A percentile compares a stretch with the other conserved stretches of the same genome.
These are phyloP conservation scores for Gymnopus androsaceus DNA, from an alignment of 1,284 basidiomycete genomes.

Conservation along the genomic window DNA sequence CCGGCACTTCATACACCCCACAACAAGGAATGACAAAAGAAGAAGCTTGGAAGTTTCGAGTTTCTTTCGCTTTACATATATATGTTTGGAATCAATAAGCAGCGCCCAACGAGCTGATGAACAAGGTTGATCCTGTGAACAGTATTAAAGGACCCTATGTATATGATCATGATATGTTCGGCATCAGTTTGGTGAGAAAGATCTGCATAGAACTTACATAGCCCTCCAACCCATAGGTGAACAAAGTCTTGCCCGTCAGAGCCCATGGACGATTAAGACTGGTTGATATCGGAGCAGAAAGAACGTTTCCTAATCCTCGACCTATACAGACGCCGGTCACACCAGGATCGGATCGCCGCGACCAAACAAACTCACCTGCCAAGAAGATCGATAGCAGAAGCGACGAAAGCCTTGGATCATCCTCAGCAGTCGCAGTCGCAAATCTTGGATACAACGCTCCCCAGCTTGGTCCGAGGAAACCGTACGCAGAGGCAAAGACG, in stretches of 20 bases:
- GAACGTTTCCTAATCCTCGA: conserved; percentile 11
- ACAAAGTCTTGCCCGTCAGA: background rate
- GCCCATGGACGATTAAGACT: conserved; percentile 5
- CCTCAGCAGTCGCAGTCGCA: background rate
- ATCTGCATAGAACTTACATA: conserved; percentile 7
- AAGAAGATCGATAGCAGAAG: conserved; percentile 3
- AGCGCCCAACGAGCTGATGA: background rate
- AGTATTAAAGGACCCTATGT: conserved; percentile 7
- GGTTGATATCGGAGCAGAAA: conserved; percentile 12
- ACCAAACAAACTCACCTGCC: background rate
- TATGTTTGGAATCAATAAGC: background rate
- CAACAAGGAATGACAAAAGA: too few relatives aligned
- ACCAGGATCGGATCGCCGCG: too few relatives aligned
- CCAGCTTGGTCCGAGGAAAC: conserved; percentile 17
- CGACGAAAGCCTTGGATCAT: background rate
- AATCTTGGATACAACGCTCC: conserved; percentile 4
- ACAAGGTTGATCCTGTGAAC: conserved; percentile 3
- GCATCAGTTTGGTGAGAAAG: background rate
- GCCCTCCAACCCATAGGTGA: conserved; percentile 11
- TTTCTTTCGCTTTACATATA: background rate
- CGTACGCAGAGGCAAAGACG: conserved; percentile 12
- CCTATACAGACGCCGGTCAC: background rate
- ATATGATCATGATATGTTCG: background rate
- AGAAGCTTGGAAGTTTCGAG: background rate
- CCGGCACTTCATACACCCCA: too few relatives aligned